phyloP scores from a whole-genome alignment of 2,329 filamentous ascomycete species.

The Epichloe sylvatica region DNA sequence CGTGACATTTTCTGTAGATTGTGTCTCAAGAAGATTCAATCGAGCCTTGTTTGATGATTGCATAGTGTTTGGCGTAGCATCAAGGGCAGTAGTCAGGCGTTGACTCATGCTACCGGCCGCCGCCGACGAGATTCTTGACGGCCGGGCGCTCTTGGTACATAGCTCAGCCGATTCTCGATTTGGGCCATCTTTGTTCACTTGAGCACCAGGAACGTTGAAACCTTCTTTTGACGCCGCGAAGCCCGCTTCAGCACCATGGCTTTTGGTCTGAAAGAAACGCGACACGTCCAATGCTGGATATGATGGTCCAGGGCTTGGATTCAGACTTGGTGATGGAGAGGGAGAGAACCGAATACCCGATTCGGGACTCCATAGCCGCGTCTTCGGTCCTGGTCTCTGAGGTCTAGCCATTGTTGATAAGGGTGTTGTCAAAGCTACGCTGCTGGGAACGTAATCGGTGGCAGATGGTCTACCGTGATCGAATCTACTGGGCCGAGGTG shows the following conservation, averaged over 20 bases:
- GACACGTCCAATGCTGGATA: conserved; percentile 16
- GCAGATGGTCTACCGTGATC: neutral
- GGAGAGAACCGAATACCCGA: conserved; percentile 18
- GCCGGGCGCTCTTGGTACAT: neutral
- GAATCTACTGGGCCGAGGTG: neutral
- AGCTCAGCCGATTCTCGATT: neutral
- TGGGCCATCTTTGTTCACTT: neutral
- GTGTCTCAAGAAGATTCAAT: neutral
- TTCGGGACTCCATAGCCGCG: conserved; percentile 17
- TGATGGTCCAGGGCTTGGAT: conserved; percentile 4
- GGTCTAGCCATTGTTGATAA: conserved; percentile 5
- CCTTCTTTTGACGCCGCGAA: neutral
- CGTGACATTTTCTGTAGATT: too few species aligned
- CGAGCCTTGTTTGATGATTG: neutral
- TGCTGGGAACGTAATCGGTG: neutral
- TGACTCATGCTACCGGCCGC: neutral
- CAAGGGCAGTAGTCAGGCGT: neutral
- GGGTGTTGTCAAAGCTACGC: neutral
- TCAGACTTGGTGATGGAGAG: conserved; percentile 7
- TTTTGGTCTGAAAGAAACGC: conserved; percentile 14
- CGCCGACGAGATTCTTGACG: neutral
- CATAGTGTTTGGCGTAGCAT: neutral
- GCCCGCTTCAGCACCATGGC: neutral
- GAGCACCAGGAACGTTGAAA: neutral
- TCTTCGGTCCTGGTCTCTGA: conserved; percentile 6